Conservation (phyloP, 1,284 basidiomycete genomes). For the Ustilago nuda region DNA sequence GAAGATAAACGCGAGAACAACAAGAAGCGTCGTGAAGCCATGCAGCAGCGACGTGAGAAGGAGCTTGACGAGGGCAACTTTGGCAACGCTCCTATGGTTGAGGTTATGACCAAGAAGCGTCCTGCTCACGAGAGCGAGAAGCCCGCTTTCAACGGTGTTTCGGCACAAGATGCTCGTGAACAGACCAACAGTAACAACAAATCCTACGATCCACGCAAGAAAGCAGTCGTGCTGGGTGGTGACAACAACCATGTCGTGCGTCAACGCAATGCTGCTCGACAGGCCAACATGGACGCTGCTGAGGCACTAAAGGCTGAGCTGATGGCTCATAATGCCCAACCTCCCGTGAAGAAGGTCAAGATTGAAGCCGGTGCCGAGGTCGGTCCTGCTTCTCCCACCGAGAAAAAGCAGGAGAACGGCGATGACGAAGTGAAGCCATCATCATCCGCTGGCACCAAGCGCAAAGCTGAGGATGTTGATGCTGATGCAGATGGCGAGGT, state of each 20-base stretch:
- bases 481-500: slow-evolving; percentile 9
- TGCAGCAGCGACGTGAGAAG: slow-evolving; percentile 51
- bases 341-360: slow-evolving; percentile 38
- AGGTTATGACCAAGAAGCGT: slow-evolving; percentile 34
- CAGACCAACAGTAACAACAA: slow-evolving; percentile 65
- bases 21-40: slow-evolving; percentile 80
- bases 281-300: slow-evolving; percentile 96
- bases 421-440: slow-evolving; percentile 57
- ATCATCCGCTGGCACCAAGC: slow-evolving; percentile 19
- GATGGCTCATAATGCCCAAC: slow-evolving; percentile 71
- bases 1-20: slow-evolving; percentile 93
- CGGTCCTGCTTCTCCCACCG: background rate
- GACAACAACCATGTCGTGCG: slow-evolving; percentile 60
- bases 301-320: slow-evolving; percentile 92
- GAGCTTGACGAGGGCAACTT: slow-evolving; percentile 50
- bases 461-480: slow-evolving; percentile 65
- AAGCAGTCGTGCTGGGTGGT: slow-evolving; percentile 57
- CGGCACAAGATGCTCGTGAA: slow-evolving; percentile 31
- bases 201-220: slow-evolving; percentile 44
- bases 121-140: slow-evolving; percentile 40
- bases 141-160: slow-evolving; percentile 48
- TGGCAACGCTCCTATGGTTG: slow-evolving; percentile 38
- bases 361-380: slow-evolving; percentile 39
- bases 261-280: slow-evolving; percentile 71
- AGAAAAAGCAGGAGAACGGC: slow-evolving; percentile 19